These are phyloP conservation scores for Phytomonas sp. DNA, from an alignment of 208 protist genomes.

Conservation along the genomic window DNA sequence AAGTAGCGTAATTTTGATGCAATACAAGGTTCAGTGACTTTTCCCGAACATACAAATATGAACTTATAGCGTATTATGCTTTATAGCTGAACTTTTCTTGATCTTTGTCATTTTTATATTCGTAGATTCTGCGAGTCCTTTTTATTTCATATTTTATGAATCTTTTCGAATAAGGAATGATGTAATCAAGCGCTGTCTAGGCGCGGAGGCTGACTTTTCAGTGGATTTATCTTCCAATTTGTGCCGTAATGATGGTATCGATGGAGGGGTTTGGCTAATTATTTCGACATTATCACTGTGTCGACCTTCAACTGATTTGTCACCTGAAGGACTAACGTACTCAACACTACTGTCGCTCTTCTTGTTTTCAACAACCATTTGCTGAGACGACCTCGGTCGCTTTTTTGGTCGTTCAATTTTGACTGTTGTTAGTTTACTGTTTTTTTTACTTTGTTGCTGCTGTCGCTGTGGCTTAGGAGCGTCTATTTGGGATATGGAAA, in stretches of 20 bases:
- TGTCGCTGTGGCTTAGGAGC: not conserved
- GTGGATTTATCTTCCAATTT: too few relatives aligned
- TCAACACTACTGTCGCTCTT: not conserved
- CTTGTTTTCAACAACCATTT: not conserved
- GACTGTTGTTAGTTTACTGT: not conserved
- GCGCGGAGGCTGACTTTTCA: too few relatives aligned
- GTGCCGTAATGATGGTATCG: too few relatives aligned
- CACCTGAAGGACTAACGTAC: not conserved
- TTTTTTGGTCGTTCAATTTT: not conserved
- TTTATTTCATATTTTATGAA: too few relatives aligned
- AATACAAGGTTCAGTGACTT: constrained; percentile 1
- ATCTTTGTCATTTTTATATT: too few relatives aligned
- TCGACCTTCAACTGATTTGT: not conserved
- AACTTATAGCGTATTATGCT: not conserved
- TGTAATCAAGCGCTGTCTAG: too few relatives aligned
- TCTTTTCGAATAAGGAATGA: too few relatives aligned
- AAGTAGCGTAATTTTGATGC: not conserved
- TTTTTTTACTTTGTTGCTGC: not conserved
- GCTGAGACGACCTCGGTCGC: constrained; percentile 7
- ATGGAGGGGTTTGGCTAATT: not conserved
- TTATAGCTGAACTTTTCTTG: too few relatives aligned
- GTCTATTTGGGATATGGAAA: too few relatives aligned
- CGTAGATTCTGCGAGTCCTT: too few relatives aligned
- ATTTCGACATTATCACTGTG: constrained; percentile 1
- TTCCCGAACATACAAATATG: not conserved